Conservation (phyloP, 2,329 filamentous ascomycete species). For the Epichloe typhina region DNA sequence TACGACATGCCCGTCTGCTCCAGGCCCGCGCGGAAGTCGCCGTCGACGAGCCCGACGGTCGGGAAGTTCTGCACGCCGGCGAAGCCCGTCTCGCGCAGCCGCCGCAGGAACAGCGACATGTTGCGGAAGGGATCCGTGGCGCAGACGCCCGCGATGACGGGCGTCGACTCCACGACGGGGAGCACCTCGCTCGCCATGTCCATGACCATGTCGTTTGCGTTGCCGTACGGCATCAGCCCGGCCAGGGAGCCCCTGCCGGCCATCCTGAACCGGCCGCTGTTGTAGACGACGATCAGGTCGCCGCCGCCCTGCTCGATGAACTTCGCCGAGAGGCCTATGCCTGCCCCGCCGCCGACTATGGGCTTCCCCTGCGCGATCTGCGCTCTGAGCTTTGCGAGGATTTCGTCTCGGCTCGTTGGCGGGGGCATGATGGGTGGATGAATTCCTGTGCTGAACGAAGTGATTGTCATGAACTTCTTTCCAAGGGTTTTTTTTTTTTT, state of each 20-base stretch:
- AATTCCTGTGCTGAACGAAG: too few species aligned
- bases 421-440: slow-evolving; percentile 32
- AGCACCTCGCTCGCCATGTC: slow-evolving; percentile 59
- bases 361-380: slow-evolving; percentile 41
- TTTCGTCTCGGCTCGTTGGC: slow-evolving; percentile 41
- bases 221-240: slow-evolving; percentile 57
- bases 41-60: slow-evolving; percentile 58
- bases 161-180: slow-evolving; percentile 48
- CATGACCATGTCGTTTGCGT: slow-evolving; percentile 56
- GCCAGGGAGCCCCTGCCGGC: slow-evolving; percentile 56
- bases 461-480: too few species aligned
- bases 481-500: too few species aligned
- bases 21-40: slow-evolving; percentile 50
- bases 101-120: slow-evolving; percentile 44
- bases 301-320: slow-evolving; percentile 55
- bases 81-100: slow-evolving; percentile 51
- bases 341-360: slow-evolving; percentile 57
- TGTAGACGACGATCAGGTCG: slow-evolving; percentile 61
- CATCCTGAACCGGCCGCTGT: slow-evolving; percentile 61
- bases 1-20: slow-evolving; percentile 64
- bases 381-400: slow-evolving; percentile 39
- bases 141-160: slow-evolving; percentile 58
- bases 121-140: slow-evolving; percentile 56
- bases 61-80: slow-evolving; percentile 63
- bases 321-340: slow-evolving; percentile 58